A percentile compares a stretch with the other conserved stretches of the same genome.
Evolutionary conservation across 1,284 basidiomycete genomes (phyloP).

Genomic region (Ustilago trichophora): DNA sequence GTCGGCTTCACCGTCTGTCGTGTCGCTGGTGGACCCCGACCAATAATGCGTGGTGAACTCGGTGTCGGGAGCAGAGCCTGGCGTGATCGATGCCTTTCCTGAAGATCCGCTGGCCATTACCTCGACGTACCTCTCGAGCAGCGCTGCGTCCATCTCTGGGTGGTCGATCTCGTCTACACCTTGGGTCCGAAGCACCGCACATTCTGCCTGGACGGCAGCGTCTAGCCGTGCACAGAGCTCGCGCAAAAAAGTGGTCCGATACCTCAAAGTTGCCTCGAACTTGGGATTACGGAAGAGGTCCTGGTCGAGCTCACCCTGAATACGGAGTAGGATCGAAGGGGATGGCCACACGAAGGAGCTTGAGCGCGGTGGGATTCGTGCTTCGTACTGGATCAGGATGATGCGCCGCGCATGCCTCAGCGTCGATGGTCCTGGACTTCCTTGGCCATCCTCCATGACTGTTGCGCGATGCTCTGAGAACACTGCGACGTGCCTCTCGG

Average conservation of each 20-base stretch:
- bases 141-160: slow-evolving; percentile 36
- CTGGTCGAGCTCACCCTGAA: slow-evolving; percentile 25
- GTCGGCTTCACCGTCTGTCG: neutral
- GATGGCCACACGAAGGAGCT: slow-evolving; percentile 37
- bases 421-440: slow-evolving; percentile 28
- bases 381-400: slow-evolving; percentile 39
- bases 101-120: slow-evolving; percentile 20
- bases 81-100: neutral
- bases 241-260: slow-evolving; percentile 34
- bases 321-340: slow-evolving; percentile 10
- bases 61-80: slow-evolving; percentile 15
- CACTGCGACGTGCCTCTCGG: too few species aligned
- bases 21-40: neutral
- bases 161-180: slow-evolving; percentile 36
- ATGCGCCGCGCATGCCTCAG: slow-evolving; percentile 20
- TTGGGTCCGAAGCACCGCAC: slow-evolving; percentile 9
- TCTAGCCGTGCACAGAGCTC: slow-evolving; percentile 34
- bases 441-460: neutral
- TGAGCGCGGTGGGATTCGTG: slow-evolving; percentile 34
- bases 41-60: slow-evolving; percentile 38
- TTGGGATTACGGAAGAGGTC: slow-evolving; percentile 23
- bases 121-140: slow-evolving; percentile 39
- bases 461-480: too few species aligned
- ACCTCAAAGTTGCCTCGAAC: slow-evolving; percentile 18
- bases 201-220: slow-evolving; percentile 32